A percentile compares a stretch with the other conserved stretches of the same genome.
phyloP scores from a whole-genome alignment of 1,139 yeast species.

The Yamadazyma dushanensis region DNA sequence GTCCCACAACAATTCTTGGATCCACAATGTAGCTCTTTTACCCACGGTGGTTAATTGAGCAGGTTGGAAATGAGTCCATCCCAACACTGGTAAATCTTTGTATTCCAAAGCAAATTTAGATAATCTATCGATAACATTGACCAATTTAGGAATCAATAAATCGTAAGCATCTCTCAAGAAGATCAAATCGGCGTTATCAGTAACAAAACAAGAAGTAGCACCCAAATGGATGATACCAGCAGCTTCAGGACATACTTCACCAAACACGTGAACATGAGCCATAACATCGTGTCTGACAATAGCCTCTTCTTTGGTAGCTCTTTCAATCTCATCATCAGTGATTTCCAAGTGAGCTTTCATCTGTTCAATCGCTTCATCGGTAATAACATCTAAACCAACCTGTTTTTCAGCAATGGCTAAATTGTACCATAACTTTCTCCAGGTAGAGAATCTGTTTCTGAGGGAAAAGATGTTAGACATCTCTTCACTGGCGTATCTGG shows the following conservation, averaged over 20 bases:
- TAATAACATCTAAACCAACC: slow-evolving; percentile 78
- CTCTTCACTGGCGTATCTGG: slow-evolving; percentile 97
- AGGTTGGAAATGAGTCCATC: slow-evolving; percentile 99
- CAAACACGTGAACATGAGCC: slow-evolving; percentile 98
- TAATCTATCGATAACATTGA: slow-evolving; percentile 90
- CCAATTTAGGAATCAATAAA: slow-evolving; percentile 87
- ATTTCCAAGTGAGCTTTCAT: slow-evolving; percentile 75
- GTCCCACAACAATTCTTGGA: slow-evolving; percentile 98
- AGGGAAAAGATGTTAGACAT: slow-evolving; percentile 91
- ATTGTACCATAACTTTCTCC: slow-evolving; percentile 97
- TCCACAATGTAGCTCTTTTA: slow-evolving; percentile 96
- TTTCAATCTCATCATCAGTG: slow-evolving; percentile 89
- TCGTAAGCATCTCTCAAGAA: slow-evolving; percentile 96
- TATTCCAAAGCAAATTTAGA: slow-evolving; percentile 84
- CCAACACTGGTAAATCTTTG: slow-evolving; percentile 95
- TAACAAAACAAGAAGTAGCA: slow-evolving; percentile 96
- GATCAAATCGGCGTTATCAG: slow-evolving; percentile 97
- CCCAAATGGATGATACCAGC: slow-evolving; percentile 98
- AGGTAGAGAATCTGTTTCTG: slow-evolving; percentile 92
- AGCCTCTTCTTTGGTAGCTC: slow-evolving; percentile 91
- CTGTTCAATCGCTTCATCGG: slow-evolving; percentile 89
- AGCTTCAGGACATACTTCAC: slow-evolving; percentile 90
- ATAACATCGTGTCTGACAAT: slow-evolving; percentile 98
- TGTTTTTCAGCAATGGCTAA: slow-evolving; percentile 95
- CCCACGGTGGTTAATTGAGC: slow-evolving; percentile 99